Conservation (phyloP, 306 rosid species). For the Casuarina equisetifolia region DNA sequence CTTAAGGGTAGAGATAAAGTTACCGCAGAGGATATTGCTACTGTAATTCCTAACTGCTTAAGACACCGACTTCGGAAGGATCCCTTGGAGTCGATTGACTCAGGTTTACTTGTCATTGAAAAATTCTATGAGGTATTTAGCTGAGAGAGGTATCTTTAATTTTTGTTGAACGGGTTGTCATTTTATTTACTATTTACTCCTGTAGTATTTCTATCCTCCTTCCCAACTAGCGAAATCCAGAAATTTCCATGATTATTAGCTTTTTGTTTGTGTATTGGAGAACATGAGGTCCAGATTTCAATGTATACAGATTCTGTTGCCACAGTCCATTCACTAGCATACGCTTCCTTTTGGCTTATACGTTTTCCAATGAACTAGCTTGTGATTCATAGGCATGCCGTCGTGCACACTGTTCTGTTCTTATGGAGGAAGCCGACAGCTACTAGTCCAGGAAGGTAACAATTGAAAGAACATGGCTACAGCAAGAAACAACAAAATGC, state of each 20-base stretch:
- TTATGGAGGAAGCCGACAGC: background rate
- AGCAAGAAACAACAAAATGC: background rate
- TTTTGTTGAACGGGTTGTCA: slow-evolving; percentile 33
- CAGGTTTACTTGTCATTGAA: slow-evolving; percentile 87
- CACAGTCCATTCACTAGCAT: background rate
- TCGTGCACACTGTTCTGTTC: background rate
- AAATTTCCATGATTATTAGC: slow-evolving; percentile 20
- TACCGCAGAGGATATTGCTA: slow-evolving; percentile 78
- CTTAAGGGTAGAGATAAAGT: slow-evolving; percentile 77
- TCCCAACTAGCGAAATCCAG: slow-evolving; percentile 25
- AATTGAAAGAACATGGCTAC: no score
- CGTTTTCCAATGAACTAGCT: background rate
- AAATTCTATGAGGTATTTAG: slow-evolving; percentile 81
- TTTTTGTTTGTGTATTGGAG: slow-evolving; percentile 6
- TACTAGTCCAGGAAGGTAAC: background rate
- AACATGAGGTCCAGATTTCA: background rate
- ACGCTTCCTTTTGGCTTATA: background rate
- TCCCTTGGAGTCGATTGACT: slow-evolving; percentile 91
- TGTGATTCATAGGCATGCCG: background rate
- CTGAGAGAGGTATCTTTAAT: slow-evolving; percentile 38
- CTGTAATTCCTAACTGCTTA: slow-evolving; percentile 91
- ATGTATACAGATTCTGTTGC: slow-evolving; percentile 11
- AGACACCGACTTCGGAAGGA: slow-evolving; percentile 97
- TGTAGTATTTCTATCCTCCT: slow-evolving; percentile 28
- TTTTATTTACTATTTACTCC: slow-evolving; percentile 12